Percentiles rank a stretch among this genome's conserved stretches.
Conservation (phyloP, 1,139 yeast species). For the Scheffersomyces lignicola region DNA sequence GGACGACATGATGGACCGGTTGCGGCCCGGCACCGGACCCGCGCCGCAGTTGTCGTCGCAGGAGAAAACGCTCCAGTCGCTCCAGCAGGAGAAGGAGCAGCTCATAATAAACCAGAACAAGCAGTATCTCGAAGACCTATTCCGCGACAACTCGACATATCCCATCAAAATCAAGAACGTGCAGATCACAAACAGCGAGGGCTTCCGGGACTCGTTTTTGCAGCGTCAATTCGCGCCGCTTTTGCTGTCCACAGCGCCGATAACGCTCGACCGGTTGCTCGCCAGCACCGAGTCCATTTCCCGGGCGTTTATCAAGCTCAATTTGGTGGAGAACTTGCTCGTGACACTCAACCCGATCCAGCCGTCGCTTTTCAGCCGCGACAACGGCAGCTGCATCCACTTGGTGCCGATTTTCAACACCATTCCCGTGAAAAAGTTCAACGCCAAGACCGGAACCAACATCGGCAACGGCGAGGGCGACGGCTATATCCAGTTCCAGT, state of each 20-base stretch:
- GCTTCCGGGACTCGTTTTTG: constrained; percentile 53
- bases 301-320: constrained; percentile 40
- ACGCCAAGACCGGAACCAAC: constrained; percentile 89
- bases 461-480: constrained; percentile 95
- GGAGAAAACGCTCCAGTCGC: constrained; percentile 32
- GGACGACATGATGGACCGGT: constrained; percentile 16
- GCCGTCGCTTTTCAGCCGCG: constrained; percentile 10
- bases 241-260: constrained; percentile 27
- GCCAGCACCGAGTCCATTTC: constrained; percentile 43
- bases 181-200: constrained; percentile 55
- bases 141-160: constrained; percentile 39
- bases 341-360: constrained; percentile 39
- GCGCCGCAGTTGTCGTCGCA: constrained; percentile 17
- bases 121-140: constrained; percentile 39
- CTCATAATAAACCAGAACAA: constrained; percentile 41
- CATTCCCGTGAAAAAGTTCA: constrained; percentile 62
- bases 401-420: constrained; percentile 59
- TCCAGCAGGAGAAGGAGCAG: constrained; percentile 31
- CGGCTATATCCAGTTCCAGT: constrained; percentile 77
- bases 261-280: constrained; percentile 39
- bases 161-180: constrained; percentile 50
- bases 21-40: constrained; percentile 9
- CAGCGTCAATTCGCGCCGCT: constrained; percentile 57
- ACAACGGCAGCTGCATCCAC: constrained; percentile 22
- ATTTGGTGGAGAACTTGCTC: constrained; percentile 45